phyloP scores from a whole-genome alignment of 2,329 filamentous ascomycete genomes.

The Aspergillus phoenicis region DNA sequence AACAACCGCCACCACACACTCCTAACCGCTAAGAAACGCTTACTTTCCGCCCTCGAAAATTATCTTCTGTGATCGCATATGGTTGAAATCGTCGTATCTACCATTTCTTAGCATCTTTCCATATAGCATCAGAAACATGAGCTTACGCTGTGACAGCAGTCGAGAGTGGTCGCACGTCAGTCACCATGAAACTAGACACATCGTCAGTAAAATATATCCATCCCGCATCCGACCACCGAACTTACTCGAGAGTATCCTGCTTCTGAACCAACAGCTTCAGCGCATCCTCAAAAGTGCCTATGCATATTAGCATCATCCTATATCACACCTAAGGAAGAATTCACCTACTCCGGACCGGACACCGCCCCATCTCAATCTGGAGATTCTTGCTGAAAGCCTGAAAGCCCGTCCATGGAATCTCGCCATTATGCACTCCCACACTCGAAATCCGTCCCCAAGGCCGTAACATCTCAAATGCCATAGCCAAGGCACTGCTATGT shows the following conservation, averaged over 20 bases:
- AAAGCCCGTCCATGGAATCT: conserved; percentile 66
- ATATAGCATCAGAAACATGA: no score
- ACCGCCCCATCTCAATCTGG: conserved; percentile 72
- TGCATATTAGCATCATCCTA: not conserved
- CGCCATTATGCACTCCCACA: conserved; percentile 72
- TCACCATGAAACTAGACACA: conserved; percentile 67
- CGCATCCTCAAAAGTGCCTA: conserved; percentile 63
- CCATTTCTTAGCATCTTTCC: not conserved
- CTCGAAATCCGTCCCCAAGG: conserved; percentile 72
- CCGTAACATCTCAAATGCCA: conserved; percentile 70
- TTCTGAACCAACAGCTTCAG: conserved; percentile 64
- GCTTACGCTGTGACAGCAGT: conserved; percentile 59
- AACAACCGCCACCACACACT: not conserved
- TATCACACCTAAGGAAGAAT: no score
- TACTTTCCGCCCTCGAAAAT: conserved; percentile 56
- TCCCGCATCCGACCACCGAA: conserved; percentile 10
- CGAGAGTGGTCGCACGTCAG: conserved; percentile 69
- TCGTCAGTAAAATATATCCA: conserved; percentile 18
- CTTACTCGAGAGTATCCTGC: conserved; percentile 66
- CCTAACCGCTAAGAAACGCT: not conserved
- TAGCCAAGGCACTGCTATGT: conserved; percentile 65
- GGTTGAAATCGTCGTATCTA: conserved; percentile 68
- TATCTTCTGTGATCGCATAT: conserved; percentile 71
- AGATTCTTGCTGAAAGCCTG: conserved; percentile 70
- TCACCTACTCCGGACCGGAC: conserved; percentile 57